Conservation (phyloP, 768 basidiomycete species). For the Tulasnella sp. region DNA sequence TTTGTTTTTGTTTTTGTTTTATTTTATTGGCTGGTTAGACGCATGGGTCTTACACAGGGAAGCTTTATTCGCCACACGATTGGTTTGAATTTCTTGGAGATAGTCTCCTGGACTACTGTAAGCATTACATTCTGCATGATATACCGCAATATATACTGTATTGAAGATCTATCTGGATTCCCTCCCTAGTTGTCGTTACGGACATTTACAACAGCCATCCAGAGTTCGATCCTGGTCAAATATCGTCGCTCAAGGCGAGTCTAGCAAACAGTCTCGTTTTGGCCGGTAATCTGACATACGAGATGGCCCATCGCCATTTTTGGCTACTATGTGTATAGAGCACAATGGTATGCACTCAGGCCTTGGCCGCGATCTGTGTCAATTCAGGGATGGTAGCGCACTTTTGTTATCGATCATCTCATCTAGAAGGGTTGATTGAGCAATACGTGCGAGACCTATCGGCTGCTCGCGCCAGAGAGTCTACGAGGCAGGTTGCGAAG, state of each 20-base stretch:
- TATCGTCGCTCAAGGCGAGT: conserved; percentile 65
- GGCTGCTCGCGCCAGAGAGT: conserved; percentile 32
- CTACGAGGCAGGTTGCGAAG: no score
- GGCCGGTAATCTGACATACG: neutral
- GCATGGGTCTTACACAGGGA: conserved; percentile 50
- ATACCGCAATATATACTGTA: neutral
- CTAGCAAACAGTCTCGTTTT: neutral
- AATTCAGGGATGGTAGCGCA: conserved; percentile 53
- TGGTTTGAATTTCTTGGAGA: conserved; percentile 80
- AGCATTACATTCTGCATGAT: conserved; percentile 24
- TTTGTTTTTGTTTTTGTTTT: no score
- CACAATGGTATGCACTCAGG: conserved; percentile 77
- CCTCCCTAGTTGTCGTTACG: conserved; percentile 52
- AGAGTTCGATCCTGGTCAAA: conserved; percentile 57
- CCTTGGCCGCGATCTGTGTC: conserved; percentile 67
- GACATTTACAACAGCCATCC: conserved; percentile 58
- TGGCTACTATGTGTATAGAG: conserved; percentile 35
- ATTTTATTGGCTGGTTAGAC: no score
- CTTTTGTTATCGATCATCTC: conserved; percentile 47
- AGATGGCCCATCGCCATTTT: neutral
- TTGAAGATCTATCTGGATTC: neutral
- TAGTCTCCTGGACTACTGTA: conserved; percentile 74
- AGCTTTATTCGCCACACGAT: conserved; percentile 53
- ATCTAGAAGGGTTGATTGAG: conserved; percentile 41
- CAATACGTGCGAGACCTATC: conserved; percentile 43